Conservation (phyloP, 495 filamentous ascomycete species). For the Trypethelium eluteriae region DNA sequence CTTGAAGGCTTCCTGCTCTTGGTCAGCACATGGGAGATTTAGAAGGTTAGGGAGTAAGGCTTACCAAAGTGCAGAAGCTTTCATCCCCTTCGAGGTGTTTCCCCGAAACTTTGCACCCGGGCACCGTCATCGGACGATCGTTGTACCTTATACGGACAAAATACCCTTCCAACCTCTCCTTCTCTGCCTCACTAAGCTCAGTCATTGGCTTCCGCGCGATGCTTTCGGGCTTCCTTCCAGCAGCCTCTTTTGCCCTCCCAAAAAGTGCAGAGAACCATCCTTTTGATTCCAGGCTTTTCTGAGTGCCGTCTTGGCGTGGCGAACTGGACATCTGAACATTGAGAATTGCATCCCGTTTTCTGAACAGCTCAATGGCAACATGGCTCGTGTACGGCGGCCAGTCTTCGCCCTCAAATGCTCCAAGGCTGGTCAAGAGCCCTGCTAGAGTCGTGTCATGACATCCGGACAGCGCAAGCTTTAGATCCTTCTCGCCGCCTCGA, state of each 20-base stretch:
- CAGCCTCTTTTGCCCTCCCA: constrained; percentile 27
- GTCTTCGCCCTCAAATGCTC: constrained; percentile 59
- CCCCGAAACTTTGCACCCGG: constrained; percentile 65
- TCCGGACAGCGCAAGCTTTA: constrained; percentile 68
- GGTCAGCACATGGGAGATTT: constrained; percentile 20
- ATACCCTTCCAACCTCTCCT: constrained; percentile 55
- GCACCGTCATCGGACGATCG: constrained; percentile 68
- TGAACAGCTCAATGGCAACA: constrained; percentile 83
- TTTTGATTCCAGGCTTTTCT: constrained; percentile 19
- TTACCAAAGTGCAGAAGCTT: constrained; percentile 81
- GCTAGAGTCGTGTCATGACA: constrained; percentile 95
- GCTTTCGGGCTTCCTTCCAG: constrained; percentile 25
- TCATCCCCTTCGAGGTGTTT: constrained; percentile 87
- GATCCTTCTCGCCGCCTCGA: constrained; percentile 45
- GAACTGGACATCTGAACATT: constrained; percentile 14
- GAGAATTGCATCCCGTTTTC: constrained; percentile 29
- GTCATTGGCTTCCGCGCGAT: constrained; percentile 47
- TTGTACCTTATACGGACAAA: constrained; percentile 96
- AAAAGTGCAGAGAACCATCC: constrained; percentile 47
- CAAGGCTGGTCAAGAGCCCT: constrained; percentile 66
- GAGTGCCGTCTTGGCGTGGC: neutral
- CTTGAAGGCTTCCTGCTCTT: constrained; percentile 72
- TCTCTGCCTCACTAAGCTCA: constrained; percentile 45
- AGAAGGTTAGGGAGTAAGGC: constrained; percentile 21
- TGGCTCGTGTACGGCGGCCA: constrained; percentile 94